These are phyloP conservation scores for Cladosporium sp. DNA, from an alignment of 2,329 filamentous ascomycete species.

Conservation along the genomic window DNA sequence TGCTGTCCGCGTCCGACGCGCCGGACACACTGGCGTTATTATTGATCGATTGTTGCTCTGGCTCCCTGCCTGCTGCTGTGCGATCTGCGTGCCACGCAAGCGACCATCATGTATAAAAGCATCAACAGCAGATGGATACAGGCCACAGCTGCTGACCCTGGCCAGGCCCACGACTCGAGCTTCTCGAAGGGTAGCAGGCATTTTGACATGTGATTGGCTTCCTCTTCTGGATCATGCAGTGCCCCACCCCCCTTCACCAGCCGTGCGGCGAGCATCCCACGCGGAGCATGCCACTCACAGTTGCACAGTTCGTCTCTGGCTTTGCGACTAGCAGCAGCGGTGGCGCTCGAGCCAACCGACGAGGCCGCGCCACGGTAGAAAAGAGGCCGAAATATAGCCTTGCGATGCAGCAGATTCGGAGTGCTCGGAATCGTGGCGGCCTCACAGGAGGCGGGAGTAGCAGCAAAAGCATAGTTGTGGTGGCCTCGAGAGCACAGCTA, in stretches of 20 bases:
- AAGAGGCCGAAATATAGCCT: conserved; percentile 18
- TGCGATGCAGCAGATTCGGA: neutral
- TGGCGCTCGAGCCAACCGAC: conserved; percentile 14
- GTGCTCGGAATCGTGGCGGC: neutral
- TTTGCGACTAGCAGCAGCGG: conserved; percentile 14
- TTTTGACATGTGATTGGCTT: conserved; percentile 18
- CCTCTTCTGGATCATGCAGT: conserved; percentile 10
- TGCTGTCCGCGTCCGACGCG: neutral
- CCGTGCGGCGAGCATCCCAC: conserved; percentile 19
- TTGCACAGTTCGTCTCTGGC: neutral
- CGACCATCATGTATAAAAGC: neutral
- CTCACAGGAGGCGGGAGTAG: neutral
- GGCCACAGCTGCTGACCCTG: conserved; percentile 15
- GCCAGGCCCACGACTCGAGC: conserved; percentile 16
- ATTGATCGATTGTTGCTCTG: conserved; percentile 3
- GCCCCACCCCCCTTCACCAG: conserved; percentile 17
- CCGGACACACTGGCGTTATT: neutral
- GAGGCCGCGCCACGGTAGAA: conserved; percentile 17
- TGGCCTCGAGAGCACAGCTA: neutral
- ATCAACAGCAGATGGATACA: conserved; percentile 5
- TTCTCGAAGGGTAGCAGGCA: neutral
- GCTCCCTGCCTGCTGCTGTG: neutral
- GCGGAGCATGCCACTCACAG: conserved; percentile 14
- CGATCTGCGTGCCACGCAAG: neutral
- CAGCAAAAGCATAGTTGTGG: neutral